Conservation (phyloP, 202 grass and related monocot genomes). For the Setaria viridis region DNA sequence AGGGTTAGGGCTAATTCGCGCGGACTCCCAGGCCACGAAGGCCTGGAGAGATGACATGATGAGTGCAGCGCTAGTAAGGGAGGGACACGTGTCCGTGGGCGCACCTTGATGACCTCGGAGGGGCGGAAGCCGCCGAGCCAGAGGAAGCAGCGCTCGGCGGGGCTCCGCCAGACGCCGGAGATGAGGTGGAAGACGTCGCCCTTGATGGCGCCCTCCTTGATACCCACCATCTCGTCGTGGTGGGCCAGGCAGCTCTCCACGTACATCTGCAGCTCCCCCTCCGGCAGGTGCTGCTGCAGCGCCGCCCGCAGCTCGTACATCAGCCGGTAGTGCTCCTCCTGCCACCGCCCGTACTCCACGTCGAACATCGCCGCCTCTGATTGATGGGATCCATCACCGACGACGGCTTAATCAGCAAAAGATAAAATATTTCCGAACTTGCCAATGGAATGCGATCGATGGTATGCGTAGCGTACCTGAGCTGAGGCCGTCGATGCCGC, state of each 20-base stretch:
- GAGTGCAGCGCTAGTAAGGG: not conserved
- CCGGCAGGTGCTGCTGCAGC: slow-evolving; percentile 82
- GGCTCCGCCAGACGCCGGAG: slow-evolving; percentile 87
- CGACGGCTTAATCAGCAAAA: not conserved
- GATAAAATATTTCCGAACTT: not conserved
- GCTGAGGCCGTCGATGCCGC: slow-evolving; percentile 67
- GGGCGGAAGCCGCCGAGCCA: slow-evolving; percentile 95
- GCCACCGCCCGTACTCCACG: slow-evolving; percentile 83
- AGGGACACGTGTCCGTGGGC: not conserved
- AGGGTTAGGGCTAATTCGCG: slow-evolving; percentile 14
- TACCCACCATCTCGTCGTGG: slow-evolving; percentile 77
- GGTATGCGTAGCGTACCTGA: slow-evolving; percentile 38
- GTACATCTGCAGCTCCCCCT: slow-evolving; percentile 87
- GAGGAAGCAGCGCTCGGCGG: slow-evolving; percentile 94
- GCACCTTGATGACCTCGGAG: slow-evolving; percentile 95
- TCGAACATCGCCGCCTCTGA: slow-evolving; percentile 82
- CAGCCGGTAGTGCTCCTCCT: slow-evolving; percentile 78
- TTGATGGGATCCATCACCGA: not conserved
- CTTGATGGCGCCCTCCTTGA: slow-evolving; percentile 72
- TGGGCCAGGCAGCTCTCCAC: slow-evolving; percentile 81
- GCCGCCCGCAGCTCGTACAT: slow-evolving; percentile 86
- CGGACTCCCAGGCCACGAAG: not conserved
- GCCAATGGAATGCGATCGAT: not conserved
- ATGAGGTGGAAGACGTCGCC: slow-evolving; percentile 94
- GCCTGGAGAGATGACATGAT: too few relatives aligned